phyloP scores from a whole-genome alignment of 768 basidiomycete genomes.

The Tulasnella sp. region DNA sequence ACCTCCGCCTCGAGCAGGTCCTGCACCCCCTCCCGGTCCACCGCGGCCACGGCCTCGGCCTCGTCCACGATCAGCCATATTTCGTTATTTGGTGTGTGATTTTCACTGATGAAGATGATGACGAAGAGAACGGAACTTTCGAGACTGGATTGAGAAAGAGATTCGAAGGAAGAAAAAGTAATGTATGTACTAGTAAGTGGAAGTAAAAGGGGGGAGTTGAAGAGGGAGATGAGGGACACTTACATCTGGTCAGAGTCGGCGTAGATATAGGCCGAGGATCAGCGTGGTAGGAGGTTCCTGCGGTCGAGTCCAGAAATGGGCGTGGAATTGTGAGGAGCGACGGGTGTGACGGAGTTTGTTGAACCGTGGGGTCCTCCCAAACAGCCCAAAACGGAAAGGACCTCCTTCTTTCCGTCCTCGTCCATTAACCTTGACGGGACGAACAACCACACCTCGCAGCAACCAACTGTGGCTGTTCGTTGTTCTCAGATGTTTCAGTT shows the following conservation, averaged over 20 bases:
- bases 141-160: too few relatives aligned
- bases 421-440: background rate
- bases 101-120: background rate
- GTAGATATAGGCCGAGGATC: background rate
- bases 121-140: background rate
- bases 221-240: background rate
- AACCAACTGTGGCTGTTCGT: background rate
- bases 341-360: background rate
- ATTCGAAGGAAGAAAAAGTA: too few relatives aligned
- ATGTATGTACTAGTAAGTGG: too few relatives aligned
- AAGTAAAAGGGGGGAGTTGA: background rate
- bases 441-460: background rate
- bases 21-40: slow-evolving; percentile 1
- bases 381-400: background rate
- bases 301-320: background rate
- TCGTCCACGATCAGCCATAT: background rate
- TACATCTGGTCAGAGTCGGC: background rate
- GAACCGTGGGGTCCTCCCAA: background rate
- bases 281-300: background rate
- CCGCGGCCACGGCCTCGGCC: background rate
- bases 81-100: background rate
- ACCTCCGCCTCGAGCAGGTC: background rate
- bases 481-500: background rate
- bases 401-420: background rate
- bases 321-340: background rate